These are phyloP conservation scores for Coemansia sp. DNA, from an alignment of 192 early-diverging fungal genomes.

Conservation along the genomic window DNA sequence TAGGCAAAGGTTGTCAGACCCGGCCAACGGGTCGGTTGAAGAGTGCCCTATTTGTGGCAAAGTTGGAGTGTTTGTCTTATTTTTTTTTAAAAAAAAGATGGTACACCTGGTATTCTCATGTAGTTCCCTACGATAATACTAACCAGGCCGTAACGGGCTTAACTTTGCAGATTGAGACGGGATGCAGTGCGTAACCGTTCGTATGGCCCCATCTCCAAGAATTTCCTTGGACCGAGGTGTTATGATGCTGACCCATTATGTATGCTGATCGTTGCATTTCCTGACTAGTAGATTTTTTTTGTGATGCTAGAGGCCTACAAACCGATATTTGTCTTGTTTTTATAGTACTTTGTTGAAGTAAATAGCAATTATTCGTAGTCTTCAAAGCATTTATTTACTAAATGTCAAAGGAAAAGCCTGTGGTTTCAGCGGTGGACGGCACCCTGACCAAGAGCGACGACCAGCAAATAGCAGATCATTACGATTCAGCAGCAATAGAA, in stretches of 20 bases:
- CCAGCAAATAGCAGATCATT: not conserved
- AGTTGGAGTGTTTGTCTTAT: too few relatives aligned
- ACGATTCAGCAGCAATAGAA: constrained; percentile 2
- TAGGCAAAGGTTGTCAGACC: too few relatives aligned
- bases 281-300: not conserved
- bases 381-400: not conserved
- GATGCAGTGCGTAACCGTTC: constrained; percentile 29
- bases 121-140: constrained; percentile 43
- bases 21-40: too few relatives aligned
- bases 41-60: too few relatives aligned
- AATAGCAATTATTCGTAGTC: not conserved
- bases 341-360: too few relatives aligned
- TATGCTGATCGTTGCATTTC: not conserved
- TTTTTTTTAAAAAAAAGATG: constrained; percentile 20
- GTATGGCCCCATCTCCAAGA: constrained; percentile 32
- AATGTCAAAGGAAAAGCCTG: not conserved
- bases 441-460: not conserved
- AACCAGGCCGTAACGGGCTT: constrained; percentile 31
- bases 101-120: constrained; percentile 38
- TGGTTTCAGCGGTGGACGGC: not conserved
- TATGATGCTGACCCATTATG: not conserved
- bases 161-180: constrained; percentile 46
- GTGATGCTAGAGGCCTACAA: too few relatives aligned
- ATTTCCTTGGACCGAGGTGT: not conserved
- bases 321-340: too few relatives aligned